Evolutionary conservation across 164 flowering plant genomes (phyloP), one percentile per base, ranked within the genome.

Genomic region (Umbilicus rupestris): DNA sequence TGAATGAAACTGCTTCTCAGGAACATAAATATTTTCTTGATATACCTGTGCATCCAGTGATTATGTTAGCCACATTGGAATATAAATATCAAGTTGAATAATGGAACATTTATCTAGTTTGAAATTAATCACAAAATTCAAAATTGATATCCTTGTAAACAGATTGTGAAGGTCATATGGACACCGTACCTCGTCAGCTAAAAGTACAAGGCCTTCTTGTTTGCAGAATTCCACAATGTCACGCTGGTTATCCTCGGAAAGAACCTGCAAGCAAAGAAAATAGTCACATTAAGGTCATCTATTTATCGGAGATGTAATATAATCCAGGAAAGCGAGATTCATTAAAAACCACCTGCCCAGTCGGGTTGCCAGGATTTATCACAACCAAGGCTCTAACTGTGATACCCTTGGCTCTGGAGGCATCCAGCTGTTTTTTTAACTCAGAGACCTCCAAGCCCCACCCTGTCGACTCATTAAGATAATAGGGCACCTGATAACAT

Each of bases 331-430:
- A 5, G 16, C 7, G 22, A 6, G 29, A 9, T 1, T 33, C 15
- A 5, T 20, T 14, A 31, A 7, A n/a, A 20, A 62, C 74, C 63
- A 95, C 99, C 96, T 95, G 99, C 46, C 99, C 99, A 0, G 99
- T 95, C 42, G 99, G 99, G 72, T 95, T 95, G 65, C 99, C 99
- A 9, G 99, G 99, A 73, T 95, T 95, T 69, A 95, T 95, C 1
- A 95, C 99, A 47, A 87, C 99, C 77, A 95, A 81, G n/a, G 99
- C 96, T 81, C 97, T 85, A 44, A 88, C 88, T 37, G 75, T 73
- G 14, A 83, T 77, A 30, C 99, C 99, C 72, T 87, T 87, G 39
- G 96, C 83, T 63, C 68, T 83, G 39, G 97, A 90, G 66, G 55
- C 73, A 70, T 87, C 88, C 73, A 95, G 67, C 72, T 95, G 99